A percentile compares a stretch with the other conserved stretches of the same genome.
These are phyloP conservation scores for Fusarium transvaalense DNA, from an alignment of 2,329 filamentous ascomycete species.

Conservation along the genomic window DNA sequence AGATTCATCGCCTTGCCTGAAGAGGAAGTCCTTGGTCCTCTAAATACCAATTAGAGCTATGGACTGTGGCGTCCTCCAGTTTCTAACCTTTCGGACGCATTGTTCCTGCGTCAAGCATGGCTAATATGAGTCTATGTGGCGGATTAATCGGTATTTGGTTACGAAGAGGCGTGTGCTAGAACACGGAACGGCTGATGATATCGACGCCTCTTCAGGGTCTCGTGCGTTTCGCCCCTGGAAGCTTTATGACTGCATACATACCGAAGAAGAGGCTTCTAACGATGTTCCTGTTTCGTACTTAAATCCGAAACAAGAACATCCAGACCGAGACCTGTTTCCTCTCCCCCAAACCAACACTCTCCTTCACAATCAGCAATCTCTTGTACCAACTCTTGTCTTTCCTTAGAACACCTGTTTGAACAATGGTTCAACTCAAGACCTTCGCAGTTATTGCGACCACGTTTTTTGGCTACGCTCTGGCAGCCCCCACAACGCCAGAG, in stretches of 20 bases:
- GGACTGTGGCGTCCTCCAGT: slow-evolving; percentile 2
- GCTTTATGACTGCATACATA: not conserved
- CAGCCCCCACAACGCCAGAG: slow-evolving; percentile 34
- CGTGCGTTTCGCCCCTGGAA: slow-evolving; percentile 12
- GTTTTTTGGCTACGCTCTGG: slow-evolving; percentile 41
- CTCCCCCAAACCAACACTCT: slow-evolving; percentile 14
- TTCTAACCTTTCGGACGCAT: slow-evolving; percentile 1
- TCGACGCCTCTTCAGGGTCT: slow-evolving; percentile 22
- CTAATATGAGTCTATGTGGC: slow-evolving; percentile 10
- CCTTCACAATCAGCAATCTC: slow-evolving; percentile 13
- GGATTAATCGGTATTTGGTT: slow-evolving; percentile 14
- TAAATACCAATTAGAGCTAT: slow-evolving; percentile 4
- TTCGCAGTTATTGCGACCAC: slow-evolving; percentile 44
- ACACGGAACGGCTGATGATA: slow-evolving; percentile 2
- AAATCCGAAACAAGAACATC: slow-evolving; percentile 14
- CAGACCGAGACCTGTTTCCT: not conserved
- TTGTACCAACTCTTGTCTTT: slow-evolving; percentile 9
- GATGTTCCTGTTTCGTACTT: slow-evolving; percentile 19
- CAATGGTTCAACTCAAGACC: slow-evolving; percentile 49
- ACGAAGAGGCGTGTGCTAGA: slow-evolving; percentile 5
- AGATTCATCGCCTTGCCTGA: not conserved
- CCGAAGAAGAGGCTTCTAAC: not conserved
- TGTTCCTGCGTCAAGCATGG: slow-evolving; percentile 19
- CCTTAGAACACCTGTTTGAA: slow-evolving; percentile 19
- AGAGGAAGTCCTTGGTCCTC: slow-evolving; percentile 1